A percentile compares a stretch with the other conserved stretches of the same genome.
These are phyloP conservation scores for Wickerhamomyces canadensis DNA, from an alignment of 805 yeast genomes.

Conservation along the genomic window DNA sequence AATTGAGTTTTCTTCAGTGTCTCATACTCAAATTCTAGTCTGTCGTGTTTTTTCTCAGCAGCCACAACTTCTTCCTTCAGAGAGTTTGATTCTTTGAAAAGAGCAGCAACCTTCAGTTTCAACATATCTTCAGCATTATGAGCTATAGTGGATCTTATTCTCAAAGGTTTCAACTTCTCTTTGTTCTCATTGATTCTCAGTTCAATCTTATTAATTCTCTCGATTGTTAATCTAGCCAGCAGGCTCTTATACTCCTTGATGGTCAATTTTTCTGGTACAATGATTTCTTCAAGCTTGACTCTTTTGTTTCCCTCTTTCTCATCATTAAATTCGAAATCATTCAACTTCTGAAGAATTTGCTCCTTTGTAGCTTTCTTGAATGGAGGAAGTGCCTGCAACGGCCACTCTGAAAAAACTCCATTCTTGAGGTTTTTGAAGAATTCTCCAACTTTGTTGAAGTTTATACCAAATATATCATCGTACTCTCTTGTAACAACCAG, in stretches of 20 bases:
- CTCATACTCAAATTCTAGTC: slow-evolving; percentile 17
- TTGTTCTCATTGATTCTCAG: slow-evolving; percentile 18
- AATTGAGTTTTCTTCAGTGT: slow-evolving; percentile 10
- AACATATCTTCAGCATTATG: slow-evolving; percentile 35
- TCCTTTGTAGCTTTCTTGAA: slow-evolving; percentile 13
- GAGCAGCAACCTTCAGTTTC: slow-evolving; percentile 34
- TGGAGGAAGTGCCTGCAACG: slow-evolving; percentile 8
- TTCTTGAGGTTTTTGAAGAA: slow-evolving; percentile 9
- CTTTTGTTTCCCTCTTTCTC: slow-evolving; percentile 2
- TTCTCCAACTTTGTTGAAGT: slow-evolving; percentile 3
- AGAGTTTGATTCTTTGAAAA: slow-evolving; percentile 28
- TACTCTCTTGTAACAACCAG: slow-evolving; percentile 7
- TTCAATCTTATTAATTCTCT: slow-evolving; percentile 26
- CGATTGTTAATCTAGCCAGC: slow-evolving; percentile 33
- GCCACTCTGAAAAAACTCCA: slow-evolving; percentile 4
- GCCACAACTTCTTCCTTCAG: slow-evolving; percentile 14
- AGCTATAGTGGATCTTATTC: slow-evolving; percentile 33
- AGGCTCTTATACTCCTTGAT: slow-evolving; percentile 30
- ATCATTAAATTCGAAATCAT: slow-evolving; percentile 8
- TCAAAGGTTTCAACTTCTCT: slow-evolving; percentile 21
- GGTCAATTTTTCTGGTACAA: slow-evolving; percentile 17
- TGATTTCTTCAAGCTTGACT: slow-evolving; percentile 11
- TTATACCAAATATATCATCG: slow-evolving; percentile 16
- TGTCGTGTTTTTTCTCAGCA: slow-evolving; percentile 15
- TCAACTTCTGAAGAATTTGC: slow-evolving; percentile 15